Conservation (phyloP, 2,329 filamentous ascomycete genomes). For the Sarocladiaceae sp. region DNA sequence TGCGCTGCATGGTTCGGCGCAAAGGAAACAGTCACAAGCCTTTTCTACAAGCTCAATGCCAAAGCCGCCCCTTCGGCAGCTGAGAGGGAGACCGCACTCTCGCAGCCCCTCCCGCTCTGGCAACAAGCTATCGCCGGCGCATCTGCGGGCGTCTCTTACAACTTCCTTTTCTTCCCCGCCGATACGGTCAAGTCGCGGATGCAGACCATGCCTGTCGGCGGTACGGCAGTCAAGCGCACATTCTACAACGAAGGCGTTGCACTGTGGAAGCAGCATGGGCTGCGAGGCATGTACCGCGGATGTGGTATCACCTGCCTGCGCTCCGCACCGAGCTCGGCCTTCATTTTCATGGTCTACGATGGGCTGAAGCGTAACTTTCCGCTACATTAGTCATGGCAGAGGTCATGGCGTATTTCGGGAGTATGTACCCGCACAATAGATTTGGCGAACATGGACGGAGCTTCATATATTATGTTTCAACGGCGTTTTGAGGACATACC, state of each 20-base stretch:
- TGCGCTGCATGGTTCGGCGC: slow-evolving; percentile 92
- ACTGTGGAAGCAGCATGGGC: slow-evolving; percentile 75
- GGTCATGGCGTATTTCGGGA: background rate
- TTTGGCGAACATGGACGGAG: too few relatives aligned
- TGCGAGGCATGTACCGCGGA: slow-evolving; percentile 83
- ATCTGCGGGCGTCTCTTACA: slow-evolving; percentile 85
- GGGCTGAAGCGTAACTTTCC: slow-evolving; percentile 67
- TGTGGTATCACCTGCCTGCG: slow-evolving; percentile 89
- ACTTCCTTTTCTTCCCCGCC: slow-evolving; percentile 94
- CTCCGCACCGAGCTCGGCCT: slow-evolving; percentile 90
- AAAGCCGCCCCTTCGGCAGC: slow-evolving; percentile 29
- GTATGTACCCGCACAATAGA: background rate
- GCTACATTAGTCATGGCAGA: slow-evolving; percentile 25
- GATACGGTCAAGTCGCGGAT: slow-evolving; percentile 97
- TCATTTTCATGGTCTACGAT: slow-evolving; percentile 96
- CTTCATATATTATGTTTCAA: background rate
- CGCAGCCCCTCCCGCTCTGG: slow-evolving; percentile 64
- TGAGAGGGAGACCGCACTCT: slow-evolving; percentile 33
- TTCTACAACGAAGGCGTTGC: slow-evolving; percentile 67
- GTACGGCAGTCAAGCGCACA: slow-evolving; percentile 48
- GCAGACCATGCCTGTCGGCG: slow-evolving; percentile 74
- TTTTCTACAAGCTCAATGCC: slow-evolving; percentile 58
- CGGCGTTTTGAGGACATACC: too few relatives aligned
- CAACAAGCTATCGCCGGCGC: slow-evolving; percentile 87
- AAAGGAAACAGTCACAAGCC: slow-evolving; percentile 71